Conservation (phyloP, 805 yeast genomes). For the Metschnikowia kofuensis region DNA sequence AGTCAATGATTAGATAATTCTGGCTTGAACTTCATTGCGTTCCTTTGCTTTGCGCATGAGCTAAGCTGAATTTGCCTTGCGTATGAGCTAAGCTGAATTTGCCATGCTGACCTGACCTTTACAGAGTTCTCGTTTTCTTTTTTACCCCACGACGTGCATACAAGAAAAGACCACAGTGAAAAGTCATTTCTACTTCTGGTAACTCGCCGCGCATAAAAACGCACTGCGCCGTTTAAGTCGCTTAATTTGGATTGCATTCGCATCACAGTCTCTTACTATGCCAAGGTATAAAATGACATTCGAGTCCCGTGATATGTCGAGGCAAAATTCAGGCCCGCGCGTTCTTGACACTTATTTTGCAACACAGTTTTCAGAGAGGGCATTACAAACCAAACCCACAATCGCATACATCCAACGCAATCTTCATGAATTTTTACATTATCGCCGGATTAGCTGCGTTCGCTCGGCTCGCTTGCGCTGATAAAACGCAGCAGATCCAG, state of each 20-base stretch:
- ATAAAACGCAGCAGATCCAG: conserved; percentile 12
- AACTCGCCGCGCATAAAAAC: conserved; percentile 1
- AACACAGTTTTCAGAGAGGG: too few species aligned
- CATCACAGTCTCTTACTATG: background rate
- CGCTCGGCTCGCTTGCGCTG: conserved; percentile 9
- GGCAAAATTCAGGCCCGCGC: too few species aligned
- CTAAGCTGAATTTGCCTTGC: background rate
- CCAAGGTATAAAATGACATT: background rate
- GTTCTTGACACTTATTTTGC: too few species aligned
- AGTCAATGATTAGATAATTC: background rate
- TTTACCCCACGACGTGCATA: background rate
- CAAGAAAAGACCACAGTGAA: background rate
- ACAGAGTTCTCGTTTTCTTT: background rate
- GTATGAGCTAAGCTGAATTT: too few species aligned
- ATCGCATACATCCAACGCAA: too few species aligned
- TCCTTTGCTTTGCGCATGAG: too few species aligned
- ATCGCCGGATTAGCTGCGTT: conserved; percentile 11
- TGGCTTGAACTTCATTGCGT: too few species aligned
- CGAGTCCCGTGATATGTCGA: too few species aligned
- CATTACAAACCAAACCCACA: too few species aligned
- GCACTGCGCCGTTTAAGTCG: background rate
- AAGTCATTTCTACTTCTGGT: background rate
- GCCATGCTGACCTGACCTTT: background rate
- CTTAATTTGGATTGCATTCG: background rate
- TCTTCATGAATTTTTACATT: conserved; percentile 20